Evolutionary conservation across 257 asterid species (phyloP), one percentile per base, ranked within the genome.

Genomic region (Primulina huaijiensis): DNA sequence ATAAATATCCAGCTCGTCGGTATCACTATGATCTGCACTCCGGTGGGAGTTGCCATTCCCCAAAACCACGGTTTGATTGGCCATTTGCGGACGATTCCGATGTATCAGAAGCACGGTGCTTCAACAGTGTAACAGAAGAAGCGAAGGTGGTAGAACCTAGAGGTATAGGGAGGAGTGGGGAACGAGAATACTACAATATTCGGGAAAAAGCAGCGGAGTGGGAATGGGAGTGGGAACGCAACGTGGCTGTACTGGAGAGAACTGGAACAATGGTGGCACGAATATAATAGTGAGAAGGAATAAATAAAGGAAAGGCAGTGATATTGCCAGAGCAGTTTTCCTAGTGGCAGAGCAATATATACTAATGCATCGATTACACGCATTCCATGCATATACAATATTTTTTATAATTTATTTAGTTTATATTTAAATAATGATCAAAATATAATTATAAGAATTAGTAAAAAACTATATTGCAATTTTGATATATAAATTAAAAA

Each of bases 1-100:
- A 80, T 90, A 89, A 61, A 90, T 80, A 76, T 89, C 88, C 73
- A 93, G 23, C 2, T 75, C 83, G 67, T 23, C 27, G 37, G 77
- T 56, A 65, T 62, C 46, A 20, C 40, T 12, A 34, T 31, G 14
- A 34, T 64, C 27, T 46, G 57, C 3, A 34, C 34, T 72, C 53
- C 53, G 73, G 58, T 70, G 7, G 5, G 55, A 65, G 56, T 59
- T 9, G 2, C 52, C 79, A 27, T 72, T 73, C 27, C 5, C 72
- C 25, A 23, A 1, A 69, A 56, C 69, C n/a, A 69, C 65, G 23
- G 62, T 53, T 30, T 50, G 79, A 78, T 78, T 70, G 55, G 61
- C 82, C 95, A 85, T 82, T 56, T 55, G 60, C 56, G 34, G 6
- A 33, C 7, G 20, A 11, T 55, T 59, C 80, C 21, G n/a, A 59